These are phyloP conservation scores for Globisporangium acanthophoron DNA, from an alignment of 352 stramenopile species.

Conservation along the genomic window DNA sequence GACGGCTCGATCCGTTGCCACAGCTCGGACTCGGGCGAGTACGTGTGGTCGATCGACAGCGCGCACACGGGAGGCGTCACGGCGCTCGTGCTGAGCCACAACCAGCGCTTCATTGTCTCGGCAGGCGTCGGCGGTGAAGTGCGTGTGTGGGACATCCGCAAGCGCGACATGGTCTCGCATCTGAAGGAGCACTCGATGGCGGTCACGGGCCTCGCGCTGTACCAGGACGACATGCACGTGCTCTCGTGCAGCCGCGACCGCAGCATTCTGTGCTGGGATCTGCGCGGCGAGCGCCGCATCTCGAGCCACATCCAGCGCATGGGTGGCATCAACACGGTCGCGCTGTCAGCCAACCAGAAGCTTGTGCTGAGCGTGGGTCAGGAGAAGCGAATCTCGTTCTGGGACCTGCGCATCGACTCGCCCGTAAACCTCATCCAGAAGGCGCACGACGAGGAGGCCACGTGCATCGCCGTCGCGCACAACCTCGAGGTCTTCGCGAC, in stretches of 20 bases:
- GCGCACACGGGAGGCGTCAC: constrained; percentile 88
- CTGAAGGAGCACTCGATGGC: constrained; percentile 90
- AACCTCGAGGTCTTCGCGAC: constrained; percentile 82
- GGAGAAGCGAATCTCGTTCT: constrained; percentile 91
- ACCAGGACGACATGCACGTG: constrained; percentile 87
- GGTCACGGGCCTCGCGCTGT: constrained; percentile 84
- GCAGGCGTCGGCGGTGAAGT: constrained; percentile 84
- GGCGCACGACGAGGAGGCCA: constrained; percentile 80
- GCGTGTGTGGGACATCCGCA: constrained; percentile 91
- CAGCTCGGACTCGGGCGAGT: constrained; percentile 72
- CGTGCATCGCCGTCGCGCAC: constrained; percentile 86
- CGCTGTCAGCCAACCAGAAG: constrained; percentile 83
- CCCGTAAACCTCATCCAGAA: constrained; percentile 76
- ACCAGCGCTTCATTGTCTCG: constrained; percentile 84
- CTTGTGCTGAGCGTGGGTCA: constrained; percentile 89
- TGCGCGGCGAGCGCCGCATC: constrained; percentile 81
- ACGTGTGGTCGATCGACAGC: constrained; percentile 88
- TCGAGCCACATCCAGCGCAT: constrained; percentile 90
- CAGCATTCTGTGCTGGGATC: constrained; percentile 91
- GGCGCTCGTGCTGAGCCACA: constrained; percentile 86
- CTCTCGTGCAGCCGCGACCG: constrained; percentile 87
- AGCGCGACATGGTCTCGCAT: constrained; percentile 85
- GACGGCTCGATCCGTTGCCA: constrained; percentile 88
- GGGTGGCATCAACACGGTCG: constrained; percentile 90
- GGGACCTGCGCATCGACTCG: constrained; percentile 85